Evolutionary conservation across 768 basidiomycete genomes (phyloP).

Genomic region (Daedaleopsis sinensis): DNA sequence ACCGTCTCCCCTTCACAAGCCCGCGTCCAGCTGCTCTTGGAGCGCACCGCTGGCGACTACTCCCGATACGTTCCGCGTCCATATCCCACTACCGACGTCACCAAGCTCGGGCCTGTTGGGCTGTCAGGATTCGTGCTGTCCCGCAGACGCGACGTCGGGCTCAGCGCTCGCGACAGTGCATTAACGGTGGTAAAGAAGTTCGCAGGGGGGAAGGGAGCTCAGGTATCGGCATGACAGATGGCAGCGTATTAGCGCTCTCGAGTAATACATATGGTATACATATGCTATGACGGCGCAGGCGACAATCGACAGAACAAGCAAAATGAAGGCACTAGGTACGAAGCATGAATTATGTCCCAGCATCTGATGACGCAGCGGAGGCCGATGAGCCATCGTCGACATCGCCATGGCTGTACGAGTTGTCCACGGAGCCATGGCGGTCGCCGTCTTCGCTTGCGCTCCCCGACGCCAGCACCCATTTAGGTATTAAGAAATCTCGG

Average conservation of each 20-base stretch:
- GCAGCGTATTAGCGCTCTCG: neutral
- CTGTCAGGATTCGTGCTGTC: constrained; percentile 48
- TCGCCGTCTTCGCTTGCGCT: constrained; percentile 17
- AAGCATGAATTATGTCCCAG: constrained; percentile 2
- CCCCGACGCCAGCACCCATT: constrained; percentile 44
- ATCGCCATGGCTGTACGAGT: constrained; percentile 12
- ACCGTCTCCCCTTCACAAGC: constrained; percentile 3
- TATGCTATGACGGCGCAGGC: constrained; percentile 1
- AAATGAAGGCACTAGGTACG: neutral
- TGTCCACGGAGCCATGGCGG: constrained; percentile 7
- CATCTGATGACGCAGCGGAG: constrained; percentile 7
- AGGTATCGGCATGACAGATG: neutral
- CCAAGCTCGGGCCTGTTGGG: constrained; percentile 43
- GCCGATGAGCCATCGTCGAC: constrained; percentile 12
- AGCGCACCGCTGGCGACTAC: constrained; percentile 53
- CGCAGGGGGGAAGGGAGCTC: neutral
- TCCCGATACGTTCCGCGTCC: constrained; percentile 42
- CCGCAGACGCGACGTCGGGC: constrained; percentile 44
- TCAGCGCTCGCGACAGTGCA: constrained; percentile 42
- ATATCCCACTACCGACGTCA: constrained; percentile 31
- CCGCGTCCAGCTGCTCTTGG: constrained; percentile 35
- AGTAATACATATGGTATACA: constrained; percentile 17
- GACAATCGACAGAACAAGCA: neutral
- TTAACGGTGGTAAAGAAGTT: constrained; percentile 19
- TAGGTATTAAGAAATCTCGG: constrained; percentile 60